Conservation (phyloP, 495 filamentous ascomycete species). For the Beverwykella pulmonaria region DNA sequence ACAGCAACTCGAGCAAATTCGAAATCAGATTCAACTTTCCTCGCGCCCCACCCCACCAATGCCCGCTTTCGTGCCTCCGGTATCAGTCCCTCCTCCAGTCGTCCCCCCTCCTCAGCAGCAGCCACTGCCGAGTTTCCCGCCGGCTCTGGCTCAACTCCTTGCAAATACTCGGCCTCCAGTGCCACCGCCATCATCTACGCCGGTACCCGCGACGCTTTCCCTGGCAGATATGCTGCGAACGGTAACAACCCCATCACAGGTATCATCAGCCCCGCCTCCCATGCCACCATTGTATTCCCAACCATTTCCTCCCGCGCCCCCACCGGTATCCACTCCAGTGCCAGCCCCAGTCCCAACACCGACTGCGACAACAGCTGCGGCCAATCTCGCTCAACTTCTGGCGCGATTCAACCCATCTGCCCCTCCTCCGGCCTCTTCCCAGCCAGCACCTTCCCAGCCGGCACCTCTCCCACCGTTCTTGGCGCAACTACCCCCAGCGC, state of each 20-base stretch:
- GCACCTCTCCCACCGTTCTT: background rate
- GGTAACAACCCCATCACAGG: slow-evolving; percentile 9
- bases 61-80: background rate
- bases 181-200: slow-evolving; percentile 42
- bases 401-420: slow-evolving; percentile 23
- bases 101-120: slow-evolving; percentile 6
- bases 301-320: slow-evolving; percentile 39
- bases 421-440: background rate
- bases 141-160: slow-evolving; percentile 27
- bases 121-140: slow-evolving; percentile 41
- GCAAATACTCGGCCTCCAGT: slow-evolving; percentile 8
- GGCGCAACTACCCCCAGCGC: background rate
- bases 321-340: slow-evolving; percentile 28
- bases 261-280: slow-evolving; percentile 12
- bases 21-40: slow-evolving; percentile 48
- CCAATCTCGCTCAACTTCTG: slow-evolving; percentile 19
- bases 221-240: slow-evolving; percentile 38
- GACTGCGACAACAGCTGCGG: slow-evolving; percentile 15
- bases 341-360: slow-evolving; percentile 14
- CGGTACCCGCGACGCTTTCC: slow-evolving; percentile 45
- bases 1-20: slow-evolving; percentile 80
- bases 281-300: slow-evolving; percentile 41
- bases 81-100: slow-evolving; percentile 6
- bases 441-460: slow-evolving; percentile 2
- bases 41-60: slow-evolving; percentile 41